Percentiles rank a stretch among this genome's conserved stretches.
These are phyloP conservation scores for Pythium sukuiense DNA, from an alignment of 352 stramenopile genomes.

Conservation along the genomic window DNA sequence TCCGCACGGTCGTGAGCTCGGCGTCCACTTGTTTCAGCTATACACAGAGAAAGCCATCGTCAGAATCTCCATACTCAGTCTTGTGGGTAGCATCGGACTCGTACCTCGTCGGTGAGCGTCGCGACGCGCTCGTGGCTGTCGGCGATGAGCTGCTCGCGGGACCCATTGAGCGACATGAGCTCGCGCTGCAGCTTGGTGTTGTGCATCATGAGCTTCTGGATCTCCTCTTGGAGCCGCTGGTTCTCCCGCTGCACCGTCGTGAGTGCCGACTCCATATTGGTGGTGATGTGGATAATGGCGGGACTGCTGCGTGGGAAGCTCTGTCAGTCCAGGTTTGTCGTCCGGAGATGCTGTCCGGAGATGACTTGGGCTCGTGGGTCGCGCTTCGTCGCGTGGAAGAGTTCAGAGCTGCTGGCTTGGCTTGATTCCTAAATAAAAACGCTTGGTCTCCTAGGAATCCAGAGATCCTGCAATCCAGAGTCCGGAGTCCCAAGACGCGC, in stretches of 20 bases:
- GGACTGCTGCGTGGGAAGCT: background rate
- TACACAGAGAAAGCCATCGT: background rate
- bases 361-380: background rate
- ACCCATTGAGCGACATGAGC: conserved; percentile 45
- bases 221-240: conserved; percentile 50
- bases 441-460: background rate
- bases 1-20: conserved; percentile 18
- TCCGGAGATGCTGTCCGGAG: background rate
- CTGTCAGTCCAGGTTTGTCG: background rate
- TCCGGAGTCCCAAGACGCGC: background rate
- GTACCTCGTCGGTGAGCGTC: conserved; percentile 47
- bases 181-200: conserved; percentile 72
- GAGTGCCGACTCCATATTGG: conserved; percentile 8
- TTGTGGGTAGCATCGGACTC: no score
- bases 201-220: conserved; percentile 53
- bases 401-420: background rate
- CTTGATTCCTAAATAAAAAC: conserved; percentile 1
- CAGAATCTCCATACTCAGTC: no score
- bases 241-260: conserved; percentile 52
- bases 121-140: conserved; percentile 41
- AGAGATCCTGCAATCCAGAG: background rate
- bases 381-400: background rate
- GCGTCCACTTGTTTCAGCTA: conserved; percentile 29
- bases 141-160: conserved; percentile 45
- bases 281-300: background rate